Evolutionary conservation across 1,284 basidiomycete species (phyloP).

Genomic region (Porodaedalea pini): DNA sequence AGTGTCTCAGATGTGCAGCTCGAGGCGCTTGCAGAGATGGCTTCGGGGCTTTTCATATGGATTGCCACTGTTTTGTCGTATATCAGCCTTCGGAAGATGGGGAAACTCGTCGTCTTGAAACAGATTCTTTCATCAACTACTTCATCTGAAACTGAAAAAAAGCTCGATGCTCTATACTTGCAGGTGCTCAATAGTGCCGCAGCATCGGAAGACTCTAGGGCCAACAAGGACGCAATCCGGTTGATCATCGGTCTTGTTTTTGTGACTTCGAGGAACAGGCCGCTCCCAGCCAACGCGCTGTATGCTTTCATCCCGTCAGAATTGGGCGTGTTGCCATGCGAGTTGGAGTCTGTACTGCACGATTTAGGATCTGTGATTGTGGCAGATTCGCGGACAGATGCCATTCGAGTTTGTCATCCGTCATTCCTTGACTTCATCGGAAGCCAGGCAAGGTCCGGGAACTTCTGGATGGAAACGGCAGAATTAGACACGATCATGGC

Average conservation of each 20-base stretch:
- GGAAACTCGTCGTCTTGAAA: neutral
- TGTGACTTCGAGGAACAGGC: neutral
- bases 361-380: no score
- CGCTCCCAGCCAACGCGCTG: neutral
- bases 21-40: constrained; percentile 24
- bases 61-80: constrained; percentile 29
- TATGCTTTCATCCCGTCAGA: neutral
- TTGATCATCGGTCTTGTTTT: neutral
- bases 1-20: constrained; percentile 14
- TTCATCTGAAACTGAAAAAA: neutral
- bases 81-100: constrained; percentile 15
- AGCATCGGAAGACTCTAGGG: neutral
- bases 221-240: neutral
- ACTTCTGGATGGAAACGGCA: constrained; percentile 25
- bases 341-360: neutral
- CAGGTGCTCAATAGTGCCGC: neutral
- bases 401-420: constrained; percentile 3
- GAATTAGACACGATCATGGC: constrained; percentile 24
- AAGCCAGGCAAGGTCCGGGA: neutral
- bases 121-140: neutral
- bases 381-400: neutral
- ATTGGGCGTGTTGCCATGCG: neutral
- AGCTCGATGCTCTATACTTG: neutral
- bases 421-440: constrained; percentile 21
- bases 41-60: constrained; percentile 30